These are phyloP conservation scores for Camptophora hylomeconis DNA, from an alignment of 2,329 filamentous ascomycete species.

Conservation along the genomic window DNA sequence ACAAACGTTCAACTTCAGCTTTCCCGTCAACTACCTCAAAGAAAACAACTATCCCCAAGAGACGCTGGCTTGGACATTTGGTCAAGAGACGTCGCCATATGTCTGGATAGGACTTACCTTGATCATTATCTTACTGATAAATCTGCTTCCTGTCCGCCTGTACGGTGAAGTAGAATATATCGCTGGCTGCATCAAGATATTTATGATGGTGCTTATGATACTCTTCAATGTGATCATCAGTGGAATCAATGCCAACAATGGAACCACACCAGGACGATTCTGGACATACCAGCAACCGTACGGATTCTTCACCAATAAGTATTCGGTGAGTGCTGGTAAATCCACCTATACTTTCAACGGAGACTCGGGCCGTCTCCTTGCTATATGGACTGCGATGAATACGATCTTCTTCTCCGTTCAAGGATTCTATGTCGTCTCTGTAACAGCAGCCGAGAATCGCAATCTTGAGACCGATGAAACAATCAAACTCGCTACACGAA, in stretches of 20 bases:
- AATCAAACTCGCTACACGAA: constrained; percentile 33
- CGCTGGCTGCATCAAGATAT: constrained; percentile 24
- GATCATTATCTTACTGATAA: constrained; percentile 22
- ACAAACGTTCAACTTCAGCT: constrained; percentile 29
- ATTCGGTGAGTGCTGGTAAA: not conserved
- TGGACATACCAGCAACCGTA: constrained; percentile 17
- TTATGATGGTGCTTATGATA: constrained; percentile 29
- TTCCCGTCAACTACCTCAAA: constrained; percentile 21
- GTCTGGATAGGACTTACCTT: constrained; percentile 27
- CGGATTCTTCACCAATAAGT: constrained; percentile 19
- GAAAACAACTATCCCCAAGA: constrained; percentile 23
- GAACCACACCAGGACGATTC: constrained; percentile 21
- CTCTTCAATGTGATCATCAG: constrained; percentile 31
- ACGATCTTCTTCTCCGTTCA: constrained; percentile 32
- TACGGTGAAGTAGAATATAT: constrained; percentile 25
- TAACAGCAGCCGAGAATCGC: constrained; percentile 32
- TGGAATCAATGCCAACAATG: constrained; percentile 19
- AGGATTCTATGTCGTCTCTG: constrained; percentile 31
- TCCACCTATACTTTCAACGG: constrained; percentile 13
- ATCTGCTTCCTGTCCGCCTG: constrained; percentile 24
- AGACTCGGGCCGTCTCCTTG: constrained; percentile 20
- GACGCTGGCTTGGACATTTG: constrained; percentile 20
- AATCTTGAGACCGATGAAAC: constrained; percentile 28
- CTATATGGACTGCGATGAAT: constrained; percentile 29
- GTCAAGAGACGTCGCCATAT: constrained; percentile 22